Evolutionary conservation across 768 basidiomycete species (phyloP).

Genomic region (Pseudohyphozyma bogoriensis): DNA sequence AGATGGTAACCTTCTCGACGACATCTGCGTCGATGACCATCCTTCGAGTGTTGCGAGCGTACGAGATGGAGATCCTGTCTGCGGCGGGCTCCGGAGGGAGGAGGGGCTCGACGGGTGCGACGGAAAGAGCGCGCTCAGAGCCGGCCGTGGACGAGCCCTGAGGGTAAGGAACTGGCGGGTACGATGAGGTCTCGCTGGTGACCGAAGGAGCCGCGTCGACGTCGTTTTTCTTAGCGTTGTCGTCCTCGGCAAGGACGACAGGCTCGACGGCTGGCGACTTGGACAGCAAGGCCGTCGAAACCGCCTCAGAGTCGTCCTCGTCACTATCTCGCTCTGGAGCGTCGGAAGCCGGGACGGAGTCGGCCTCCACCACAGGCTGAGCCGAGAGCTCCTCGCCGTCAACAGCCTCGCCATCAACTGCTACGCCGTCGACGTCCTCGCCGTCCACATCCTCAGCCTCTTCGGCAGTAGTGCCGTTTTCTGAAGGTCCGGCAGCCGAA

Average conservation of each 20-base stretch:
- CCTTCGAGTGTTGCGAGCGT: constrained; percentile 75
- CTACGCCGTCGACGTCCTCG: constrained; percentile 11
- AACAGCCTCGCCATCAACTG: constrained; percentile 16
- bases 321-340: not conserved
- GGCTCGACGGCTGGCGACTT: not conserved
- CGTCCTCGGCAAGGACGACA: not conserved
- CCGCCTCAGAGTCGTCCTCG: constrained; percentile 3
- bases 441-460: constrained; percentile 23
- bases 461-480: no score
- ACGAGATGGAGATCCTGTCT: constrained; percentile 72
- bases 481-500: no score
- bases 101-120: not conserved
- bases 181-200: not conserved
- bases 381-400: not conserved
- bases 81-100: constrained; percentile 26
- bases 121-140: not conserved
- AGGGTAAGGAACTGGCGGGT: not conserved
- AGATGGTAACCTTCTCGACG: constrained; percentile 69
- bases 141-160: constrained; percentile 7
- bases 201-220: no score
- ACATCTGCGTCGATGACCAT: constrained; percentile 81
- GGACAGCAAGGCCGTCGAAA: constrained; percentile 1
- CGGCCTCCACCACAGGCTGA: not conserved
- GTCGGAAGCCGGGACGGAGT: not conserved
- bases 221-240: no score